Base-by-base conservation (phyloP, 2,329 filamentous ascomycete species). In the Alternaria gaisen region DNA sequence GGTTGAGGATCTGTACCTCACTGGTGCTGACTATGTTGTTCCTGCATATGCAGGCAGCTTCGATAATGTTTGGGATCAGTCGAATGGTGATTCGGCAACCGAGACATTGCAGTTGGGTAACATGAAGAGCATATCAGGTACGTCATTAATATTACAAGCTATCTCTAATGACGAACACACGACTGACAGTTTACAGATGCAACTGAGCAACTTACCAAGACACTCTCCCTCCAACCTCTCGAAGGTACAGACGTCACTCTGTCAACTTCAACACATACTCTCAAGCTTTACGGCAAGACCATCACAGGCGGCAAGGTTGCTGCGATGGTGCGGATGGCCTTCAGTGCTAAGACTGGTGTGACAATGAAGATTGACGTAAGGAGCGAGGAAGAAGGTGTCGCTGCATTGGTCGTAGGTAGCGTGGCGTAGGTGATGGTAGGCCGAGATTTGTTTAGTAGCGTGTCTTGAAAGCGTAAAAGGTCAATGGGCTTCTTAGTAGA, bases 241-340 rank as follows among this genome's bases (percentile, higher is more conserved):
- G 95, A 99, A 72, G 95, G 94, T 70, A 97, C 92, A 32, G 95
- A 99, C 69, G 90, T 99, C 40, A 91, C 93, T 0, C 85, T 97
- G 69, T 96, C 90, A 75, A 90, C 90, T 74, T 94, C 90, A 61
- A 97, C 94, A 64, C 95, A 99, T 80, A 94, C 93, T 4, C 89
- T 99, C 77, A 98, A 97, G 83, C 85, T 99, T 36, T 91, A 97
- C 78, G 95, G 95, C 77, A 98, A 97, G 88, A 97, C 93, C 43
- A 90, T 98, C 64, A 89, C 87, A 34, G 95, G 94, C 36, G 95
- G 95, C 68, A 90, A 91, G 74, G 94, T 99, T 16, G 92, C 94
- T 57, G 91, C 91, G 62, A 90, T 88, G 67, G 88, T 98, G 66
- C 88, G 93, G 80, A 97, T 99, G 94, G 95, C 94, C 1, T 97